Base-by-base conservation (phyloP, 192 early-diverging fungal species). In the Jimgerdemannia flammicorona region DNA sequence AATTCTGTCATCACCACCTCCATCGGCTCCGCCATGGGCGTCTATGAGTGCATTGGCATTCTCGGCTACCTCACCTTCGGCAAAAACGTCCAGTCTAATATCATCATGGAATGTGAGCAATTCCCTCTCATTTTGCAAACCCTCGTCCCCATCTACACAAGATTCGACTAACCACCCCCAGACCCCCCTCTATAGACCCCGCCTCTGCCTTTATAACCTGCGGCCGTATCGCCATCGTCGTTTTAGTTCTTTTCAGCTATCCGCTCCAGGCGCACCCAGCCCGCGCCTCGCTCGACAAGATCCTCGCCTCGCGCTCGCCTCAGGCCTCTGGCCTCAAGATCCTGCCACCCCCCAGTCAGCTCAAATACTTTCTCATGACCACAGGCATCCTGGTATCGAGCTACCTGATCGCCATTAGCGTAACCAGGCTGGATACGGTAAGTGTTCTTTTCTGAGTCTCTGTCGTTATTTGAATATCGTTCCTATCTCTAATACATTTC, bases 51-150 rank as follows among this genome's bases (percentile, higher is more conserved):
- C 66, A 90, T 99, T 78, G 98, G 90, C 14, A 85, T 97, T 11
- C 79, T 95, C 40, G 98, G 98, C 43, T 99, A 99, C 80, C 83
- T 98, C 20, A 94, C 90, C 40, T 98, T 97, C 83, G 97, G 96
- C 49, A 91, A 91, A 78, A 79, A 81, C 70, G 95, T 96, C 9
- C 79, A 84, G 40, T 87, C 90, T 63, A 98, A 99, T 70, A 87
- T 99, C 69, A 93, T 99, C 68, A 80, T 83, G 70, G 87, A 84
- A 84, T 95, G 92, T 95, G 83, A 83, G 90, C 80, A 20, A 29
- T 69, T 44, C 4, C 17, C 19, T 59, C 17, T 1, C 43, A 18
- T 18, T 44, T 69, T 69, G n/a, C 66, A 4, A 29, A 29, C 29
- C n/a, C 41, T 59, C 40, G 19, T 83, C 70, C 17, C 17, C 71